Evolutionary conservation across 148 eudicot species (phyloP).

Genomic region (Agrostemma githago): DNA sequence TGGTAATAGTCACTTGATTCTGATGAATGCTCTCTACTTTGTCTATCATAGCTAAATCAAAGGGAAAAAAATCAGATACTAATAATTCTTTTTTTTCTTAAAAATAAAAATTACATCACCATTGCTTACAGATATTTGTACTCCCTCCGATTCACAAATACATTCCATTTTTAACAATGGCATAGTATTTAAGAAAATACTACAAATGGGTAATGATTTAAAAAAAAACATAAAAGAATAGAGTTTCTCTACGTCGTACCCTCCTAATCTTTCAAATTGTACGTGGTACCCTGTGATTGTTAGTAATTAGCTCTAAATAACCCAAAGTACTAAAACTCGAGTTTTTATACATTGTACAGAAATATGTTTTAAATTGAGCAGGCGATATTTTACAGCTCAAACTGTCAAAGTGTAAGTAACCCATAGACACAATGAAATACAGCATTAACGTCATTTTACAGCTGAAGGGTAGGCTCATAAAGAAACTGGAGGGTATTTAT

Average conservation of each 20-base stretch:
- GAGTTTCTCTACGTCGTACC: no score
- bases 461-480: background rate
- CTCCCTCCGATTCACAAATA: background rate
- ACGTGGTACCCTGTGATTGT: no score
- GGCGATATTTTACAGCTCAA: no score
- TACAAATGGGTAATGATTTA: background rate
- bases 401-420: background rate
- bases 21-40: slow-evolving; percentile 54
- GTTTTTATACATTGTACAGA: no score
- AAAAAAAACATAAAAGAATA: no score
- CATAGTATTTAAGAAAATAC: background rate
- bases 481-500: background rate
- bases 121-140: slow-evolving; percentile 1
- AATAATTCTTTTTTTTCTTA: no score
- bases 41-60: slow-evolving; percentile 33
- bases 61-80: background rate
- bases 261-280: no score
- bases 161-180: background rate
- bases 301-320: no score
- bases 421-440: background rate
- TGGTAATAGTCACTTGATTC: slow-evolving; percentile 48
- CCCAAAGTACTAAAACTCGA: no score
- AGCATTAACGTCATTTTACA: background rate
- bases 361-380: no score
- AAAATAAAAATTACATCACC: slow-evolving; percentile 9